Percentiles rank a stretch among this genome's conserved stretches.
Conservation (phyloP, 164 flowering plant species). For the Vitis rupestris region DNA sequence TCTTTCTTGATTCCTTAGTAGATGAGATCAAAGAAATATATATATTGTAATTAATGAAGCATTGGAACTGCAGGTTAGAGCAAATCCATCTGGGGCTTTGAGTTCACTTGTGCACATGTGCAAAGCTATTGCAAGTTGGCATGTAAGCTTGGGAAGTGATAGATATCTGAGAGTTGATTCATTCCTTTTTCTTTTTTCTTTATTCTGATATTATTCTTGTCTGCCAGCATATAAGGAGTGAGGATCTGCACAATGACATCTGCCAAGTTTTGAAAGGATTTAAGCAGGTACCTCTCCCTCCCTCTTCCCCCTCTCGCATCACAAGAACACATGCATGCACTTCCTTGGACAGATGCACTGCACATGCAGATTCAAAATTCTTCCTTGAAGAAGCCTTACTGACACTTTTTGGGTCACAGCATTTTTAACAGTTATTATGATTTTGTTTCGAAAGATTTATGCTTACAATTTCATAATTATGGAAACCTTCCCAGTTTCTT, state of each 20-base stretch:
- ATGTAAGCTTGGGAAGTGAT: slow-evolving; percentile 51
- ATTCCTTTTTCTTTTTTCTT: too few relatives aligned
- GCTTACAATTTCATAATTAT: too few relatives aligned
- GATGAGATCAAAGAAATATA: too few relatives aligned
- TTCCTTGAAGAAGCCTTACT: not conserved
- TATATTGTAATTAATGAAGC: too few relatives aligned
- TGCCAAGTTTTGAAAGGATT: slow-evolving; percentile 90
- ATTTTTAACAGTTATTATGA: not conserved
- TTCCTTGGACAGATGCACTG: not conserved
- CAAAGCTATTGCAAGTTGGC: slow-evolving; percentile 98
- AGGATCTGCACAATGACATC: slow-evolving; percentile 85
- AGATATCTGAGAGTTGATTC: too few relatives aligned
- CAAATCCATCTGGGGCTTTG: slow-evolving; percentile 89
- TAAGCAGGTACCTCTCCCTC: slow-evolving; percentile 66
- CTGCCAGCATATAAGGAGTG: slow-evolving; percentile 87
- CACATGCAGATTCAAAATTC: not conserved
- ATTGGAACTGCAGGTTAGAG: slow-evolving; percentile 57
- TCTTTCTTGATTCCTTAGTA: not conserved
- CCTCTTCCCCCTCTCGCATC: not conserved
- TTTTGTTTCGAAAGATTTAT: too few relatives aligned
- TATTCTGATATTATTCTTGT: too few relatives aligned
- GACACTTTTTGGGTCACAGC: not conserved
- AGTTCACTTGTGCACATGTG: slow-evolving; percentile 81
- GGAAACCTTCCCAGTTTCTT: too few relatives aligned
- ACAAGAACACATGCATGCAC: too few relatives aligned